A percentile compares a stretch with the other conserved stretches of the same genome.
Conservation (phyloP, 2,329 filamentous ascomycete genomes). For the Pezicula rhizophila region DNA sequence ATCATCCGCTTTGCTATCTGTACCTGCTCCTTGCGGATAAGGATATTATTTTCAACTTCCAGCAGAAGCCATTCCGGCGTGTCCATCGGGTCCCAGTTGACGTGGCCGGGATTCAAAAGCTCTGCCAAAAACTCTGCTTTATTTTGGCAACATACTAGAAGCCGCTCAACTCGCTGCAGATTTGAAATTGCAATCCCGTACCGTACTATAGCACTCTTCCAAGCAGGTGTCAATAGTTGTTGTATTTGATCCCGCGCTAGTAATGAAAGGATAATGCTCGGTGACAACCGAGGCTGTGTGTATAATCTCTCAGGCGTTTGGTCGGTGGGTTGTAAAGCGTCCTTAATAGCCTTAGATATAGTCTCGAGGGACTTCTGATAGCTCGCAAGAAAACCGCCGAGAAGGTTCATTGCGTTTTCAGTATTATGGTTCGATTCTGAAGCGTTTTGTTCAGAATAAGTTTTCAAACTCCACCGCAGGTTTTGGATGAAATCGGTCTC, state of each 20-base stretch:
- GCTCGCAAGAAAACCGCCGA: too few relatives aligned
- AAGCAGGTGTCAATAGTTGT: constrained; percentile 23
- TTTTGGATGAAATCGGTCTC: too few relatives aligned
- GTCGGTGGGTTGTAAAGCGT: too few relatives aligned
- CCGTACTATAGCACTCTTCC: constrained; percentile 29
- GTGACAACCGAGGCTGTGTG: constrained; percentile 25
- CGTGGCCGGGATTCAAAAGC: constrained; percentile 44
- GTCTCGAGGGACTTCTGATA: too few relatives aligned
- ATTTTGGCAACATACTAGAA: constrained; percentile 26
- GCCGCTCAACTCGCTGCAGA: constrained; percentile 35
- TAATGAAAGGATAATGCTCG: constrained; percentile 23
- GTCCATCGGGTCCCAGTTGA: constrained; percentile 45
- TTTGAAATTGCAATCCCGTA: constrained; percentile 35
- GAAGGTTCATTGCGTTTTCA: too few relatives aligned
- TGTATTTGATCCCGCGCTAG: constrained; percentile 17
- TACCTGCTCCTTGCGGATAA: constrained; percentile 55
- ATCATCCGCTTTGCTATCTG: constrained; percentile 54
- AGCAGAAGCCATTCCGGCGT: constrained; percentile 57
- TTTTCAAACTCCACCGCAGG: too few relatives aligned
- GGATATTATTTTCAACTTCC: constrained; percentile 56
- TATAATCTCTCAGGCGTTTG: too few relatives aligned
- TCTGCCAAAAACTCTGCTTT: constrained; percentile 34
- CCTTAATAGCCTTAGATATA: too few relatives aligned
- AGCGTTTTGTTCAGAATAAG: too few relatives aligned
- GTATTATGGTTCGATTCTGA: too few relatives aligned